Conservation (phyloP, 805 yeast genomes). For the Ogataea zsoltii region DNA sequence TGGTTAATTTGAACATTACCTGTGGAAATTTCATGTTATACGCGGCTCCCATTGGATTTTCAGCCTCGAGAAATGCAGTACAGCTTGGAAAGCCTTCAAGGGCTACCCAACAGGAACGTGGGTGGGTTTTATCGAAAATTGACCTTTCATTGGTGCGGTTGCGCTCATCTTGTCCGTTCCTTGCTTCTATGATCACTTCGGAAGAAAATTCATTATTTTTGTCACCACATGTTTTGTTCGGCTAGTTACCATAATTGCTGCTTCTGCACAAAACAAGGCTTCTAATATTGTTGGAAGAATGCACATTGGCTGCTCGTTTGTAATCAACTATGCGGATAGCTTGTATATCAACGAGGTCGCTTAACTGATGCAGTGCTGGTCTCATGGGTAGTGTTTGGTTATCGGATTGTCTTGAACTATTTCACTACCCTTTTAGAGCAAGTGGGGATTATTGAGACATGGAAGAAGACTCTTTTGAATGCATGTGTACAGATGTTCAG, state of each 20-base stretch:
- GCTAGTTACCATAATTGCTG: slow-evolving; percentile 21
- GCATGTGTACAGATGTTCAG: slow-evolving; percentile 52
- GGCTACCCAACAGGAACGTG: slow-evolving; percentile 19
- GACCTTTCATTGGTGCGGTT: slow-evolving; percentile 23
- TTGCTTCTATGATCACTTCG: slow-evolving; percentile 17
- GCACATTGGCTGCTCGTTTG: slow-evolving; percentile 19
- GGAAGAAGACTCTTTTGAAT: slow-evolving; percentile 48
- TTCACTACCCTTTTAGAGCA: slow-evolving; percentile 47
- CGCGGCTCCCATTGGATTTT: slow-evolving; percentile 22
- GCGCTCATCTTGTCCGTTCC: slow-evolving; percentile 20
- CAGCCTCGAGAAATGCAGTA: slow-evolving; percentile 20
- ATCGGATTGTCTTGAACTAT: slow-evolving; percentile 47
- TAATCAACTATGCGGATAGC: slow-evolving; percentile 20
- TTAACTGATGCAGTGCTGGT: slow-evolving; percentile 46
- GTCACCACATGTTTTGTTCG: slow-evolving; percentile 14
- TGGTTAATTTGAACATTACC: slow-evolving; percentile 15
- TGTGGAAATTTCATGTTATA: slow-evolving; percentile 17
- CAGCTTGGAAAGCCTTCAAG: slow-evolving; percentile 21
- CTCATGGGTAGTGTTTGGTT: slow-evolving; percentile 45
- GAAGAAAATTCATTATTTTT: slow-evolving; percentile 16
- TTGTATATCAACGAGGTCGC: slow-evolving; percentile 34
- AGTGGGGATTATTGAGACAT: slow-evolving; percentile 52
- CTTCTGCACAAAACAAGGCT: slow-evolving; percentile 19
- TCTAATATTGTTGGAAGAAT: slow-evolving; percentile 20
- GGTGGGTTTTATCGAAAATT: slow-evolving; percentile 23